phyloP scores from a whole-genome alignment of 306 rosid species.

The Malus fusca region DNA sequence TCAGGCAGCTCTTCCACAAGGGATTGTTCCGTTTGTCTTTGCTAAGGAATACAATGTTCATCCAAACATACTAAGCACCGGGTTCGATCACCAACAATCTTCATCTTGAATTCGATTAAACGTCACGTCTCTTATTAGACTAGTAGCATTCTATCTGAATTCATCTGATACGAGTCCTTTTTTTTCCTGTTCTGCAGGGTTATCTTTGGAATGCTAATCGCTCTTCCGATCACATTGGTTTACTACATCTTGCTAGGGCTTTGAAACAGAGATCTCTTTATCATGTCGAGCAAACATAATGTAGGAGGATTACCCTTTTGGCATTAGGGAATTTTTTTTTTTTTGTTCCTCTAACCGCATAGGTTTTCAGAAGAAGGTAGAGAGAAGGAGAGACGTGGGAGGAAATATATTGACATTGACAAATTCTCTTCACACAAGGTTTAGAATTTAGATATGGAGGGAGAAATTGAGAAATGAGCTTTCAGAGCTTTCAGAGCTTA shows the following conservation, averaged over 20 bases:
- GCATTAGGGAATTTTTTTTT: not conserved
- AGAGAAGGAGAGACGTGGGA: not conserved
- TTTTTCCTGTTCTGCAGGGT: slow-evolving; percentile 39
- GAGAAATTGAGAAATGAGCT: not conserved
- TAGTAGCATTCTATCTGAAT: too few relatives aligned
- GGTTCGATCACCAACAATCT: slow-evolving; percentile 33
- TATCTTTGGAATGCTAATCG: slow-evolving; percentile 76
- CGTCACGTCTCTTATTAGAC: not conserved
- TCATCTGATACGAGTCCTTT: not conserved
- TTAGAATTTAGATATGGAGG: not conserved
- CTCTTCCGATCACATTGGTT: slow-evolving; percentile 70
- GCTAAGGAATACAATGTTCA: slow-evolving; percentile 89
- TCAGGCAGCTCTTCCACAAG: slow-evolving; percentile 90
- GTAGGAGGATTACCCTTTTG: slow-evolving; percentile 15
- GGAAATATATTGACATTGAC: not conserved
- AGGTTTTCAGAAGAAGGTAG: slow-evolving; percentile 21
- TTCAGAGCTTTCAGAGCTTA: not conserved
- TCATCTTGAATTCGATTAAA: not conserved
- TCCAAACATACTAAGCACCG: slow-evolving; percentile 83
- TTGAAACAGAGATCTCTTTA: slow-evolving; percentile 23
- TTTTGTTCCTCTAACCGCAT: slow-evolving; percentile 35
- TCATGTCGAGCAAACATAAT: not conserved
- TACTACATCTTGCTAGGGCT: slow-evolving; percentile 78
- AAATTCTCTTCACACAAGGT: slow-evolving; percentile 1
- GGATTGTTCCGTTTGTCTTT: slow-evolving; percentile 85